A percentile compares a stretch with the other conserved stretches of the same genome.
Conservation (phyloP, 192 early-diverging fungal genomes). For the Linnemannia elongata region DNA sequence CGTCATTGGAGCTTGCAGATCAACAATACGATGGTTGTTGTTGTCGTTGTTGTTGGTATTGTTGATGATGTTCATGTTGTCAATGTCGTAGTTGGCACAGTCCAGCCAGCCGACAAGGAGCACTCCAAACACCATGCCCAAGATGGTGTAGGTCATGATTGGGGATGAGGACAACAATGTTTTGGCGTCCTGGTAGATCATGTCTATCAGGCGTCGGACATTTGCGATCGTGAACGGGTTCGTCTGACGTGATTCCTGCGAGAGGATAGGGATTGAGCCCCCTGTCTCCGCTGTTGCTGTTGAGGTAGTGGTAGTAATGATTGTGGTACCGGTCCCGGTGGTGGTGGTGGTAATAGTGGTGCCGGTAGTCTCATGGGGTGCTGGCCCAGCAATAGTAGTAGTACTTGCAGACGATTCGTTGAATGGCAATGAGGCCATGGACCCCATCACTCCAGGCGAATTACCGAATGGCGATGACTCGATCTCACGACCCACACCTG, state of each 20-base stretch:
- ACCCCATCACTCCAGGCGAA: no score
- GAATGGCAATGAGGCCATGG: no score
- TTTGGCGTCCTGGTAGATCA: background rate
- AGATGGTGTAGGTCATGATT: background rate
- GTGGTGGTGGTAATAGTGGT: no score
- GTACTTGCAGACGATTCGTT: background rate
- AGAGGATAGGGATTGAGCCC: no score
- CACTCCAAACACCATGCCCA: background rate
- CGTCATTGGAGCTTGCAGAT: background rate
- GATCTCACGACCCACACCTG: background rate
- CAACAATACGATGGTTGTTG: background rate
- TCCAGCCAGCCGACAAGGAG: background rate
- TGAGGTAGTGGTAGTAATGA: no score
- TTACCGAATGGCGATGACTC: no score
- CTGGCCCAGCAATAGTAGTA: background rate
- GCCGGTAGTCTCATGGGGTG: background rate
- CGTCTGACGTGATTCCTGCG: background rate
- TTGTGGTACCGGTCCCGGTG: no score
- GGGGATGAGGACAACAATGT: background rate
- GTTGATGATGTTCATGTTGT: background rate
- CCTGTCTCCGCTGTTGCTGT: no score
- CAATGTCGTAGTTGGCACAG: background rate
- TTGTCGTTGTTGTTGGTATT: background rate
- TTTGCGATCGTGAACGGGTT: background rate
- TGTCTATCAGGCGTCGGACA: background rate